A percentile compares a stretch with the other conserved stretches of the same genome.
Conservation (phyloP, 108 stramenopile genomes). For the Cyclotella baltica region DNA sequence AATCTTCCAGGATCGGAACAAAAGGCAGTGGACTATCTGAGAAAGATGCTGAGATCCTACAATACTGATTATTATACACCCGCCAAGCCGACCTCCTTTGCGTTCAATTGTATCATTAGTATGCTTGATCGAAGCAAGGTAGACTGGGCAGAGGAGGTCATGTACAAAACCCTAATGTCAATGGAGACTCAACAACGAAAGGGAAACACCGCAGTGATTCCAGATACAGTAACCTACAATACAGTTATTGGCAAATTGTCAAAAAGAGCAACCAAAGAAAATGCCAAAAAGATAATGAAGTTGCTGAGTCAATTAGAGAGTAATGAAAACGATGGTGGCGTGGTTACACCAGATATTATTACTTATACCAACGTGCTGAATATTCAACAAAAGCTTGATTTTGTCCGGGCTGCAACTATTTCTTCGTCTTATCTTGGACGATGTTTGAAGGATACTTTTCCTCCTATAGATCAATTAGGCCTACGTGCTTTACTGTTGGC, state of each 20-base stretch:
- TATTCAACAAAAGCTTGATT: constrained; percentile 33
- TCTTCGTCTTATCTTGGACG: constrained; percentile 33
- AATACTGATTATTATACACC: constrained; percentile 40
- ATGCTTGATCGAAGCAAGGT: constrained; percentile 44
- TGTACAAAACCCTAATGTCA: constrained; percentile 43
- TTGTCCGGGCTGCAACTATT: constrained; percentile 33
- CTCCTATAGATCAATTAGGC: constrained; percentile 34
- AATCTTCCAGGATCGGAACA: constrained; percentile 8
- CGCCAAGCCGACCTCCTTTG: constrained; percentile 45
- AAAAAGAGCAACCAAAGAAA: constrained; percentile 22
- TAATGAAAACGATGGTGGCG: constrained; percentile 17
- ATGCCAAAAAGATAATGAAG: constrained; percentile 53
- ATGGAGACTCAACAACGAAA: constrained; percentile 44
- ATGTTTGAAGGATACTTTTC: constrained; percentile 18
- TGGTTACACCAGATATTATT: constrained; percentile 44
- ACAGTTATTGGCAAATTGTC: constrained; percentile 54
- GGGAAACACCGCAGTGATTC: constrained; percentile 43
- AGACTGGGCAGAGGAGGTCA: constrained; percentile 43
- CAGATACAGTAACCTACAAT: constrained; percentile 66
- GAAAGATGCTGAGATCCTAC: constrained; percentile 46
- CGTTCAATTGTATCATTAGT: constrained; percentile 45
- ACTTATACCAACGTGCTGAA: constrained; percentile 51
- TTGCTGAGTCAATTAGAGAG: constrained; percentile 27
- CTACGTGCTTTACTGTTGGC: constrained; percentile 37
- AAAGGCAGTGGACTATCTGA: constrained; percentile 48